Evolutionary conservation across 352 stramenopile species (phyloP), one percentile per base, ranked within the genome.

Genomic region (Pythium vanterpoolii): DNA sequence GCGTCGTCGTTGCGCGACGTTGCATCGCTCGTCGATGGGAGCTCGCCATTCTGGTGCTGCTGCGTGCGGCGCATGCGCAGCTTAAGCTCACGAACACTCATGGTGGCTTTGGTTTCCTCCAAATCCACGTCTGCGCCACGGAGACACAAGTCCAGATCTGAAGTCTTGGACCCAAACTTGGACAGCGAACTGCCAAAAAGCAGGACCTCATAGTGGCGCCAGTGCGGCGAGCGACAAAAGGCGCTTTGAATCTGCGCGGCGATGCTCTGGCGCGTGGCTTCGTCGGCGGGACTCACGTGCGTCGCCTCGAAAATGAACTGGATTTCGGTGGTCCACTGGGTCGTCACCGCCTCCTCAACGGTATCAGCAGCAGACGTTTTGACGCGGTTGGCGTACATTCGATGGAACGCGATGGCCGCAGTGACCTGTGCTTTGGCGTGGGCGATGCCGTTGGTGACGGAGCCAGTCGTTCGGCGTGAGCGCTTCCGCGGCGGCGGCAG

Each of bases 161-260:
- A 95, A 24, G 55, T 71, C 30, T 73, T 76, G 13, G 85, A 87
- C 27, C 85, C 85, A 38, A 82, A 93, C 45, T 74, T 83, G 40
- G 83, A 92, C 50, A 90, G 50, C 1, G 85, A 95, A 31, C 85
- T 95, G 48, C 85, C 85, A 45, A 89, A 95, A 5, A 89, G 71
- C 55, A 79, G 31, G 23, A 63, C 53, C 14, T 63, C 46, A 42
- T 39, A 55, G 6, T 38, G 30, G 49, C 48, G 53, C 53, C 55
- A 64, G 45, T 61, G 33, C n/a, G 48, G 24, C 33, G 47, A 52
- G 19, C 49, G 55, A 2, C 55, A 42, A 44, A 64, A 58, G 42
- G 49, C 48, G 1, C 1, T 52, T 43, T 61, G 21, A 21, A 64
- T 50, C 50, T 61, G 62, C 18, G 56, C 36, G 1, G 49, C 50